Conservation (phyloP, 345 rosid genomes). For the Citrus sinensis region DNA sequence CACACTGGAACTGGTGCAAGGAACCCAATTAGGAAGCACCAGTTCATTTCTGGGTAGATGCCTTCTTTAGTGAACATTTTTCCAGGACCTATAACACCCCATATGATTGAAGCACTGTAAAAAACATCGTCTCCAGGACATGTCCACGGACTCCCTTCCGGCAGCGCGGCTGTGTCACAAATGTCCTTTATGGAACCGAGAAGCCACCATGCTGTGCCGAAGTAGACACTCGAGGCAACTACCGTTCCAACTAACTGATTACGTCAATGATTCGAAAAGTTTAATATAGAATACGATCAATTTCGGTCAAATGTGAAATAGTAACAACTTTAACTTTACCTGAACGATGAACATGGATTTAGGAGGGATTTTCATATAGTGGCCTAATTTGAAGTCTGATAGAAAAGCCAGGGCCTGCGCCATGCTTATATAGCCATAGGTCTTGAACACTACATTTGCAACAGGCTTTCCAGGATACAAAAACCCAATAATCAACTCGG, state of each 20-base stretch:
- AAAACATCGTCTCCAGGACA: constrained; percentile 45
- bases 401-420: constrained; percentile 36
- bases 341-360: constrained; percentile 56
- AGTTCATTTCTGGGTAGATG: constrained; percentile 43
- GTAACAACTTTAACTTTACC: constrained; percentile 19
- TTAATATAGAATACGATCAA: not conserved
- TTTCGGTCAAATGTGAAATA: too few relatives aligned
- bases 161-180: constrained; percentile 29
- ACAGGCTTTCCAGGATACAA: constrained; percentile 50
- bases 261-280: not conserved
- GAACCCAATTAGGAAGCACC: constrained; percentile 46
- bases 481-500: constrained; percentile 54
- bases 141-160: constrained; percentile 55
- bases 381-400: constrained; percentile 52
- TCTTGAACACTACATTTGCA: constrained; percentile 47
- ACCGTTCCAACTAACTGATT: constrained; percentile 43
- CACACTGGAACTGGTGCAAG: constrained; percentile 42
- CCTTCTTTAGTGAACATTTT: constrained; percentile 45
- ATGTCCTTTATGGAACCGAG: constrained; percentile 39
- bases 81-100: constrained; percentile 51
- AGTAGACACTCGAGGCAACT: constrained; percentile 39
- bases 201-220: constrained; percentile 51
- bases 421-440: constrained; percentile 48
- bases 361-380: constrained; percentile 62
- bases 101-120: constrained; percentile 58